phyloP scores from a whole-genome alignment of 768 basidiomycete genomes.

The Boletus insuetus region DNA sequence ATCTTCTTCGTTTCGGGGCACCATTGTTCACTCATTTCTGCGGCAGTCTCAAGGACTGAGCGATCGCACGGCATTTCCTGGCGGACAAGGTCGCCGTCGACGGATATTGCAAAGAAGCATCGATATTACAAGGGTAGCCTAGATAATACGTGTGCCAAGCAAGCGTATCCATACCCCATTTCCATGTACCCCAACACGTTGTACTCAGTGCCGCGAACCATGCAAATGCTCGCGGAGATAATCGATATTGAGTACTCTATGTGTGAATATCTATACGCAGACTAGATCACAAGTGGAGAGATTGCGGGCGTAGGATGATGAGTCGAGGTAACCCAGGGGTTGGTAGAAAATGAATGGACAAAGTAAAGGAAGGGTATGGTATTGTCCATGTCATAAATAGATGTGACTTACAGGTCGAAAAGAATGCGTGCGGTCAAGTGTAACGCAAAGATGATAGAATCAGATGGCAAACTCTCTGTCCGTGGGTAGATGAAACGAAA shows the following conservation, averaged over 20 bases:
- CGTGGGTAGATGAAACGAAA: slow-evolving; percentile 15
- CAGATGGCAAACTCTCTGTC: slow-evolving; percentile 16
- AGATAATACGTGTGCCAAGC: not conserved
- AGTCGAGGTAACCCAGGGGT: not conserved
- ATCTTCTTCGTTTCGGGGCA: not conserved
- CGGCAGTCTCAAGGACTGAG: slow-evolving; percentile 21
- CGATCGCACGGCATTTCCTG: not conserved
- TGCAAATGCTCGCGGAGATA: not conserved
- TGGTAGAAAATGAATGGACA: slow-evolving; percentile 2
- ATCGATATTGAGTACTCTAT: slow-evolving; percentile 16
- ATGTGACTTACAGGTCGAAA: not conserved
- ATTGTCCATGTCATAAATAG: slow-evolving; percentile 2
- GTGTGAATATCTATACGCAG: slow-evolving; percentile 23
- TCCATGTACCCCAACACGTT: not conserved
- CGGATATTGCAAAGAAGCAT: not conserved
- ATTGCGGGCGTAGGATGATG: slow-evolving; percentile 1
- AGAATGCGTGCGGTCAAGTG: slow-evolving; percentile 6
- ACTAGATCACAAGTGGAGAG: slow-evolving; percentile 9
- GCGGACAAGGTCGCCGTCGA: not conserved
- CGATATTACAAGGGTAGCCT: slow-evolving; percentile 9
- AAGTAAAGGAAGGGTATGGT: slow-evolving; percentile 1
- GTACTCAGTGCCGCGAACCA: not conserved
- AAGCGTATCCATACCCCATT: not conserved
- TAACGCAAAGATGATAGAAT: slow-evolving; percentile 5
- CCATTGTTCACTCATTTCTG: not conserved